Evolutionary conservation across 2,329 filamentous ascomycete genomes (phyloP).

Genomic region (Microcera coccophila): DNA sequence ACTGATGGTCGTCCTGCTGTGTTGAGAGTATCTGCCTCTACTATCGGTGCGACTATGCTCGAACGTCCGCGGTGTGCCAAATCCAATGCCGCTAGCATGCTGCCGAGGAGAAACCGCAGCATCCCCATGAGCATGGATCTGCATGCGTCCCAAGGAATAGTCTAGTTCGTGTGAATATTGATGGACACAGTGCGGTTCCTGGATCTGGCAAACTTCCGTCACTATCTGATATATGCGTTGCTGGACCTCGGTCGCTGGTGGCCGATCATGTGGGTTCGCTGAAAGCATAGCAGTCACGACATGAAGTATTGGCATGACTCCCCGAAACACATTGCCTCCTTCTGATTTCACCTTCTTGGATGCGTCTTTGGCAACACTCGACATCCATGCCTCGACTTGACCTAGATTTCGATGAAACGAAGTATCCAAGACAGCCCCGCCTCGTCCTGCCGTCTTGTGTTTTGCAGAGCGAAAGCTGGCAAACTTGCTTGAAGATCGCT

Average conservation of each 20-base stretch:
- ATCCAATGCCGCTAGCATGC: slow-evolving; percentile 26
- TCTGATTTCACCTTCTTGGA: slow-evolving; percentile 40
- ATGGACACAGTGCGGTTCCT: slow-evolving; percentile 53
- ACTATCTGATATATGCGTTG: slow-evolving; percentile 51
- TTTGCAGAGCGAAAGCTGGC: slow-evolving; percentile 62
- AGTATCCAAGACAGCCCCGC: slow-evolving; percentile 61
- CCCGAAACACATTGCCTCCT: slow-evolving; percentile 46
- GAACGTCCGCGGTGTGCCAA: slow-evolving; percentile 27
- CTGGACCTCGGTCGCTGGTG: slow-evolving; percentile 50
- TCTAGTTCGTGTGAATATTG: slow-evolving; percentile 39
- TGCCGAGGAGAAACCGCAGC: slow-evolving; percentile 5
- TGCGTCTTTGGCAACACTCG: slow-evolving; percentile 56
- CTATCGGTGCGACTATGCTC: slow-evolving; percentile 32
- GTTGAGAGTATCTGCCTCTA: slow-evolving; percentile 35
- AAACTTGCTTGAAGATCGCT: slow-evolving; percentile 63
- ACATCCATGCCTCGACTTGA: slow-evolving; percentile 67
- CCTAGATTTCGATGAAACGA: slow-evolving; percentile 69
- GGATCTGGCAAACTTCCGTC: slow-evolving; percentile 43
- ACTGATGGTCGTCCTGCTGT: slow-evolving; percentile 31
- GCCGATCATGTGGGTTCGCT: slow-evolving; percentile 49
- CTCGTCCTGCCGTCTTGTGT: slow-evolving; percentile 55
- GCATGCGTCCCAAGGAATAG: slow-evolving; percentile 23
- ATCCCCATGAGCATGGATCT: slow-evolving; percentile 9
- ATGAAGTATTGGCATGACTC: slow-evolving; percentile 50
- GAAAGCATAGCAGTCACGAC: slow-evolving; percentile 54